Evolutionary conservation across 495 filamentous ascomycete species (phyloP).

Genomic region (Aspergillus affinis): DNA sequence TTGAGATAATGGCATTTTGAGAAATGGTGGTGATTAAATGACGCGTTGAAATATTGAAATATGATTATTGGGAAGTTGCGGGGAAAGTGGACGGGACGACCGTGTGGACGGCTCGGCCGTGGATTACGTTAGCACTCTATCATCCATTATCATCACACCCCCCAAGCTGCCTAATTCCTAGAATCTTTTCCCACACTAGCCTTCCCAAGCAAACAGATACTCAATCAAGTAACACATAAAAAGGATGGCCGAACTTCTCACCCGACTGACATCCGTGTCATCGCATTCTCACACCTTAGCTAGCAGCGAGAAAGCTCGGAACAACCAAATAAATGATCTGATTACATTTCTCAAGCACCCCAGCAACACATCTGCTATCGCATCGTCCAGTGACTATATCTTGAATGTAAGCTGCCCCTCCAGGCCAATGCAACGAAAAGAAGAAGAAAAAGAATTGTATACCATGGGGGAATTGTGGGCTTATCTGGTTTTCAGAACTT

Average conservation of each 20-base stretch:
- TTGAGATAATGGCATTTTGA: no score
- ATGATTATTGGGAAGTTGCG: no score
- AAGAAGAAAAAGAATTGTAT: neutral
- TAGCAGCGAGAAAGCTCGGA: conserved; percentile 26
- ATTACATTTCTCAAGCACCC: conserved; percentile 26
- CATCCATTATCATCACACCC: no score
- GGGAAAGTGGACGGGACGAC: no score
- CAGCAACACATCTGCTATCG: conserved; percentile 16
- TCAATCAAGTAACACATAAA: neutral
- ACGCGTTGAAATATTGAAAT: no score
- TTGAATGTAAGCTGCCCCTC: conserved; percentile 29
- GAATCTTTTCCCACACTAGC: neutral
- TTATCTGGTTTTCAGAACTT: conserved; percentile 31
- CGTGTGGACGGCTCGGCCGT: no score
- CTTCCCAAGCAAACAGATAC: neutral
- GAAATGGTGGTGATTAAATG: no score
- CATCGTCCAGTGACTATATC: conserved; percentile 18
- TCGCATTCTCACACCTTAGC: conserved; percentile 6
- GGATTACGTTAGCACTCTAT: no score
- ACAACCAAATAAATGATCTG: conserved; percentile 30
- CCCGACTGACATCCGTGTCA: conserved; percentile 14
- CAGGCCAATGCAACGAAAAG: neutral
- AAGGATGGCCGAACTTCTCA: conserved; percentile 21
- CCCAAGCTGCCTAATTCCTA: neutral
- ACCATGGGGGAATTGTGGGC: neutral